Evolutionary conservation across 2,329 filamentous ascomycete genomes (phyloP).

Genomic region (Cercospora zeina): DNA sequence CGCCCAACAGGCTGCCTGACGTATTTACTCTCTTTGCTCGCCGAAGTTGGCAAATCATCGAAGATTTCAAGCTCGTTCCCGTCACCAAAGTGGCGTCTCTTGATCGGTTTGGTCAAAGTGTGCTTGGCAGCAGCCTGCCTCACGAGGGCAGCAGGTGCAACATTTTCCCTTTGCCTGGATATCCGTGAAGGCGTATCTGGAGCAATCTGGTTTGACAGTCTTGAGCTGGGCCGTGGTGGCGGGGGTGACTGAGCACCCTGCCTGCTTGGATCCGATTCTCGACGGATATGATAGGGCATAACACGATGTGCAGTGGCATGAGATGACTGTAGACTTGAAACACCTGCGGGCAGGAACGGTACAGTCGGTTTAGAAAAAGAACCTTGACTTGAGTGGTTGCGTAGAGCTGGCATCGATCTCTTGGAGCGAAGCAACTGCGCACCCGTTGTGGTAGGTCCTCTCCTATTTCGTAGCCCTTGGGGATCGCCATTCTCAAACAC

Average conservation of each 20-base stretch:
- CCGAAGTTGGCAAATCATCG: conserved; percentile 90
- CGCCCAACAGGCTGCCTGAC: conserved; percentile 74
- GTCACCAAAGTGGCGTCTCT: conserved; percentile 77
- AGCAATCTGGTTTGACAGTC: conserved; percentile 51
- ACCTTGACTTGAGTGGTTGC: conserved; percentile 44
- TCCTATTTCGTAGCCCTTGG: conserved; percentile 61
- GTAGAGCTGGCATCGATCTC: conserved; percentile 61
- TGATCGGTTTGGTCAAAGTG: conserved; percentile 70
- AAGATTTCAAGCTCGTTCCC: conserved; percentile 90
- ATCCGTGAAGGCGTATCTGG: conserved; percentile 54
- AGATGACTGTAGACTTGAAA: conserved; percentile 72
- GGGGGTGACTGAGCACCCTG: conserved; percentile 47
- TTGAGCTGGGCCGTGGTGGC: conserved; percentile 49
- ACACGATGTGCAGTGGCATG: conserved; percentile 68
- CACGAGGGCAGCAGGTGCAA: conserved; percentile 53
- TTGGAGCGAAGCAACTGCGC: conserved; percentile 60
- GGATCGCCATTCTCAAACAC: conserved; percentile 86
- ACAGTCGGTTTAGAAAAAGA: conserved; percentile 64
- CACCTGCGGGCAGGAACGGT: conserved; percentile 79
- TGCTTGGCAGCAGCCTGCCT: conserved; percentile 62
- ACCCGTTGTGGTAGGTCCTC: conserved; percentile 55
- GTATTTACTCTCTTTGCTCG: conserved; percentile 75
- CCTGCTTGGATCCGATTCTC: conserved; percentile 70
- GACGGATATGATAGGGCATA: conserved; percentile 68
- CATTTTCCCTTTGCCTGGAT: conserved; percentile 39